These are phyloP conservation scores for Monosporascus sp. DNA, from an alignment of 2,329 filamentous ascomycete species.

Conservation along the genomic window DNA sequence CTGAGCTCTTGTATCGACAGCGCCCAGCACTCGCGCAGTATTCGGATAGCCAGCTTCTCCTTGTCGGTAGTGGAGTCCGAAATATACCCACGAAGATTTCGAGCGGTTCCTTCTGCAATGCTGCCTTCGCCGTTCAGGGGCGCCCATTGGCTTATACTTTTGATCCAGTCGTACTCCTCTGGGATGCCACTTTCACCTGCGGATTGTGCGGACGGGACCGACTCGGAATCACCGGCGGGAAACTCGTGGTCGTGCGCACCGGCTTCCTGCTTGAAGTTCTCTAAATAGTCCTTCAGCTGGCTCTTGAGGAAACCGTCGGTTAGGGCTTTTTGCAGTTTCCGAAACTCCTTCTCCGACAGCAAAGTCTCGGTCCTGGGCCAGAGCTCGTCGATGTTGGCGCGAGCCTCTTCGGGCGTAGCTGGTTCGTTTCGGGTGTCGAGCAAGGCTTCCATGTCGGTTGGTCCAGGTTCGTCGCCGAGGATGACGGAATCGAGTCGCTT, in stretches of 20 bases:
- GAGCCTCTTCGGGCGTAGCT: constrained; percentile 30
- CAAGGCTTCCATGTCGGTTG: constrained; percentile 28
- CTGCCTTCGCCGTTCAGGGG: constrained; percentile 22
- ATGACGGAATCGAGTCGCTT: not conserved
- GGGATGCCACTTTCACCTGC: not conserved
- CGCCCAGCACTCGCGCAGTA: constrained; percentile 47
- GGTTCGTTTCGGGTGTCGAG: constrained; percentile 23
- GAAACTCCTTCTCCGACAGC: constrained; percentile 37
- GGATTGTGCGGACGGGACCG: not conserved
- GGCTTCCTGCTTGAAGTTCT: constrained; percentile 2
- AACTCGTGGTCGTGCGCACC: not conserved
- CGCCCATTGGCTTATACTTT: constrained; percentile 36
- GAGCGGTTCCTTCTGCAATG: constrained; percentile 9
- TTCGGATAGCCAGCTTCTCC: constrained; percentile 32
- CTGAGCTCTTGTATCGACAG: constrained; percentile 43
- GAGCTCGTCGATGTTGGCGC: constrained; percentile 44
- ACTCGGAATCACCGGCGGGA: not conserved
- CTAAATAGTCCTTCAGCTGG: constrained; percentile 42
- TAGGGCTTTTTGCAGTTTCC: constrained; percentile 34
- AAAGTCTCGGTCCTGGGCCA: constrained; percentile 35
- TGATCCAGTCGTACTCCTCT: constrained; percentile 36
- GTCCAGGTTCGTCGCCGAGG: constrained; percentile 7
- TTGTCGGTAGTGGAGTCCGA: constrained; percentile 30
- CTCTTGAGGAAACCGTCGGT: constrained; percentile 39
- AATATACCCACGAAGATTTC: constrained; percentile 26